These are phyloP conservation scores for Singerocomus inundabilis DNA, from an alignment of 1,284 basidiomycete genomes.

Conservation along the genomic window DNA sequence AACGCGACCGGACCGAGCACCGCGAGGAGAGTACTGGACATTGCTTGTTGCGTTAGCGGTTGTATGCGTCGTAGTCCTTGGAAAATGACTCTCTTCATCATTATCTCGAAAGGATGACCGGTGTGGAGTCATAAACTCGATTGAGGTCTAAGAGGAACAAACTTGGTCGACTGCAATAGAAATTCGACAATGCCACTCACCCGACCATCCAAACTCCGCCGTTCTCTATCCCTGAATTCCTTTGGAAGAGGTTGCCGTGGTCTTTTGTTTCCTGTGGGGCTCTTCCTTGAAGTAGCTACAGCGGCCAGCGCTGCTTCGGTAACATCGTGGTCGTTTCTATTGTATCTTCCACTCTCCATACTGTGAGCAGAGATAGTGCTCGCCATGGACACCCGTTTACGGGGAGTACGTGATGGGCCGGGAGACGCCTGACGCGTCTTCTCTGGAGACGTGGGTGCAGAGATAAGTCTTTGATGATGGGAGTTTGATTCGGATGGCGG, in stretches of 20 bases:
- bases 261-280: conserved; percentile 42
- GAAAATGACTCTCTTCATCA: conserved; percentile 18
- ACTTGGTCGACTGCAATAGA: conserved; percentile 6
- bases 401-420: conserved; percentile 41
- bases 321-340: conserved; percentile 37
- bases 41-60: conserved; percentile 15
- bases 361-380: conserved; percentile 25
- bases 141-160: conserved; percentile 17
- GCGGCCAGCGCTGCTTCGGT: conserved; percentile 59
- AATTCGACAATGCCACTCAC: conserved; percentile 33
- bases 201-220: conserved; percentile 42
- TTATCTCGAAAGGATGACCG: conserved; percentile 19
- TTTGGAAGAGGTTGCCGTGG: conserved; percentile 57
- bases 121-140: conserved; percentile 29
- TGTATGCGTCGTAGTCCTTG: conserved; percentile 23
- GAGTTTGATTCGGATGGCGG: conserved; percentile 32
- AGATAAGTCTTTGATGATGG: conserved; percentile 41
- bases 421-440: conserved; percentile 42
- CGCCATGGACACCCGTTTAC: conserved; percentile 44
- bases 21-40: conserved; percentile 32
- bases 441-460: conserved; percentile 55
- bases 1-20: conserved; percentile 36
- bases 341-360: conserved; percentile 27
- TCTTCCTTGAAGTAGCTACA: conserved; percentile 52
- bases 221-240: conserved; percentile 52